Base-by-base conservation (phyloP, 2,329 filamentous ascomycete genomes). In the Diaporthe sp. region DNA sequence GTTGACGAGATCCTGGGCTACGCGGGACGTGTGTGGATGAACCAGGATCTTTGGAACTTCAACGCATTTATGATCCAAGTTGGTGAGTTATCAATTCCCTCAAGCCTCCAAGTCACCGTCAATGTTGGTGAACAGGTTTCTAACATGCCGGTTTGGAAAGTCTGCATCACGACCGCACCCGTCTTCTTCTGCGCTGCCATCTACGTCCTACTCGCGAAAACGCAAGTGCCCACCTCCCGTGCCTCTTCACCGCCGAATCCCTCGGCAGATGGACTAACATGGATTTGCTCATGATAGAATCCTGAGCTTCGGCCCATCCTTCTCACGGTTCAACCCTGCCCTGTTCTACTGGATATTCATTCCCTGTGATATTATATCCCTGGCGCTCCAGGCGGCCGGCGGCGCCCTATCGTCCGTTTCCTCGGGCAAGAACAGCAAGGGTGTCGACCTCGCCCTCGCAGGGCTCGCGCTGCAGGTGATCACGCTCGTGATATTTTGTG, bases 1-100 rank as follows among this genome's bases (percentile, higher is more conserved):
- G 55, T 88, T 8, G 84, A 86, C 65, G 92, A 93, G 79, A 86
- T 93, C 15, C 79, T 93, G 46, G 92, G 92, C 25, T 94, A 94
- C 77, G 82, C 84, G 1, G 92, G 91, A 3, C 87, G 92, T 15
- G 84, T 93, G 71, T 80, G 91, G 79, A 84, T 92, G 75, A 87
- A 88, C 77, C 77, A 87, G 60, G 89, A 93, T 79, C 90, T 91
- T 0, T 94, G 92, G 80, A 85, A 81, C 65, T 88, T 92, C 80
- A 80, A 80, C 17, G 90, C 87, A 10, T 94, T 94, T 80, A 87
- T 93, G 81, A 87, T 93, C n/a, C 90, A 94, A 80, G 92, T 93
- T 77, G 85, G 89, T 89, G 80, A 65, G 86, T 82, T 42, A 13
- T 13, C 13, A 25, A 39, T 3, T 4, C 37, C 25, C n/a, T 6